Evolutionary conservation across 192 early-diverging fungal genomes (phyloP), one percentile per base, ranked within the genome.

Genomic region (Coemansia asiatica): DNA sequence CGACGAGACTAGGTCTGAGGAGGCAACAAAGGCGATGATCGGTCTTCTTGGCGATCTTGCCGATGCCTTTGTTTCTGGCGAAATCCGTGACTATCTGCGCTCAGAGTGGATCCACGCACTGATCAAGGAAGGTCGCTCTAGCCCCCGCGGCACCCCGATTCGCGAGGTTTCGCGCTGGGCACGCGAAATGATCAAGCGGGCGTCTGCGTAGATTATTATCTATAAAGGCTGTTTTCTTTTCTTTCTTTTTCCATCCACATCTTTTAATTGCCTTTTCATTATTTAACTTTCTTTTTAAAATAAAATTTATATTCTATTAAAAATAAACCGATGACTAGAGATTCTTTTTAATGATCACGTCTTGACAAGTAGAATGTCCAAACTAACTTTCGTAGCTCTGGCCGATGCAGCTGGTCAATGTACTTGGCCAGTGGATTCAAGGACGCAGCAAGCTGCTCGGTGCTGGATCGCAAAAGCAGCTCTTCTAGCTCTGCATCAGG

Each of bases 31-130:
- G 51, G 85, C 79, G 47, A 89, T 95, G 74, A 87, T 95, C 79
- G 96, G 96, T 18, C 83, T 99, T 15, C 69, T 99, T 60, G 95
- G 95, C 83, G 97, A 99, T 73, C 76, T 99, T 60, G 97, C 96
- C 19, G 94, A 94, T 26, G 85, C 93, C 16, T 91, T 97, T 77
- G 87, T 89, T 22, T 76, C 68, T n/a, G 89, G 92, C 40, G 46
- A 89, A 60, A 85, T 94, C 66, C 86, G 88, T 62, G 66, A 71
- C 15, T 84, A 79, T 27, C 85, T 95, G 74, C 67, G 67, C 7
- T 76, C 68, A n/a, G 88, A 91, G 2, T 99, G 93, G 93, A 84
- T 98, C 63, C 55, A 67, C 28, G 61, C 67, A 2, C 84, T 94
- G 60, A 83, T 98, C 83, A 90, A 87, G 68, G 88, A 95, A 56